These are phyloP conservation scores for Sicyos edulis DNA, from an alignment of 306 rosid species.

Conservation along the genomic window DNA sequence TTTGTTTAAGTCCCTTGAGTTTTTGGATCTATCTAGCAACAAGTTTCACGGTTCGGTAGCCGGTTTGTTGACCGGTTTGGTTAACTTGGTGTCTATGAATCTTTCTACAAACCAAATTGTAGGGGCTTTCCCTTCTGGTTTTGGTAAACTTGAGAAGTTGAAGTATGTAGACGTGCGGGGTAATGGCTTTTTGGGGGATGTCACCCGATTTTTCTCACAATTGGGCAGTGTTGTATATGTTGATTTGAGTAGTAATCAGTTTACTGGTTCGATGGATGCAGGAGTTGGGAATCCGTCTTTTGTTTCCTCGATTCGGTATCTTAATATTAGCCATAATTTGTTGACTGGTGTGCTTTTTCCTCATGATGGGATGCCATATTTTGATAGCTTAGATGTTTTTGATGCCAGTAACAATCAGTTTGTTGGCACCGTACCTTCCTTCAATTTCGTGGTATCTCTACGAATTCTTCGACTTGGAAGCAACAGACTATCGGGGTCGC, in stretches of 20 bases:
- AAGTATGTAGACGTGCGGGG: slow-evolving; percentile 41
- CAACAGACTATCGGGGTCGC: slow-evolving; percentile 55
- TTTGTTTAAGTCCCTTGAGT: slow-evolving; percentile 40
- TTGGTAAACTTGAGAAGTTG: slow-evolving; percentile 47
- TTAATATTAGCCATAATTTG: slow-evolving; percentile 59
- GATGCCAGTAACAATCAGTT: slow-evolving; percentile 68
- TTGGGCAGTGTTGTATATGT: slow-evolving; percentile 54
- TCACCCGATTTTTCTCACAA: slow-evolving; percentile 41
- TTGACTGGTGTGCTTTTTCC: slow-evolving; percentile 63
- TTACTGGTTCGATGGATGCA: slow-evolving; percentile 62
- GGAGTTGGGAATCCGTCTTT: slow-evolving; percentile 50
- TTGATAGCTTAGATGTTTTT: slow-evolving; percentile 70
- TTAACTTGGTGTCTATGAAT: slow-evolving; percentile 41
- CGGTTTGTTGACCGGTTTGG: slow-evolving; percentile 31
- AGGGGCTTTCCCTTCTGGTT: slow-evolving; percentile 41
- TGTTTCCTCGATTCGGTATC: slow-evolving; percentile 45
- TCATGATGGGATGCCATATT: slow-evolving; percentile 76
- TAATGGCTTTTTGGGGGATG: slow-evolving; percentile 62
- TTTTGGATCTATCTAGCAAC: slow-evolving; percentile 59
- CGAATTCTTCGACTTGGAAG: slow-evolving; percentile 49
- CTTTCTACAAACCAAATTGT: slow-evolving; percentile 62
- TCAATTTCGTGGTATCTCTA: slow-evolving; percentile 65
- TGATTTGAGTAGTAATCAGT: slow-evolving; percentile 57
- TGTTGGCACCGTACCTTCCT: slow-evolving; percentile 58
- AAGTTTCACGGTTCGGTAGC: slow-evolving; percentile 44